phyloP scores from a whole-genome alignment of 176 grass and related monocot genomes.

The Rhipidocladum racemiflorum region DNA sequence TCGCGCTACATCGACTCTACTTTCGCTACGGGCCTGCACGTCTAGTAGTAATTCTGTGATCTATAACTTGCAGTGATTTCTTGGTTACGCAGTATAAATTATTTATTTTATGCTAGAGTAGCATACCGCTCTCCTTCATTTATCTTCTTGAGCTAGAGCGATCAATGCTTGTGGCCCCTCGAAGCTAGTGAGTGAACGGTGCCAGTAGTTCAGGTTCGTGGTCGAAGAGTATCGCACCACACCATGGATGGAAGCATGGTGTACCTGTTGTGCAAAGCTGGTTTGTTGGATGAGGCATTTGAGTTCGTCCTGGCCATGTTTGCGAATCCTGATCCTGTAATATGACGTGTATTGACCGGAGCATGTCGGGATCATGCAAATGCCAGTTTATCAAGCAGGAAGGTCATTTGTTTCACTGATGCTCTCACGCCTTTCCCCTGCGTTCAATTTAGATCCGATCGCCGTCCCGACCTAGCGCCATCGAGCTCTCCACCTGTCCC shows the following conservation, averaged over 20 bases:
- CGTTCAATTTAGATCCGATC: too few species aligned
- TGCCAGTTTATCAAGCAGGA: constrained; percentile 34
- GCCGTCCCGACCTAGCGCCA: too few species aligned
- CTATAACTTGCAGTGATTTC: too few species aligned
- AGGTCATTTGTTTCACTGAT: too few species aligned
- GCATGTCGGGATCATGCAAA: constrained; percentile 49
- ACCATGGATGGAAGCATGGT: constrained; percentile 63
- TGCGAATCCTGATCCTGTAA: constrained; percentile 50
- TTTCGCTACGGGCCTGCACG: too few species aligned
- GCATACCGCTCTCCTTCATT: too few species aligned
- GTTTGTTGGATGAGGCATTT: constrained; percentile 33
- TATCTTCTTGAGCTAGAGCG: constrained; percentile 24
- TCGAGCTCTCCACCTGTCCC: too few species aligned
- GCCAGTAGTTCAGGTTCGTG: constrained; percentile 39
- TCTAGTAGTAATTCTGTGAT: too few species aligned
- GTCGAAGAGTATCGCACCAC: constrained; percentile 37
- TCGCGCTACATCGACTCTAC: too few species aligned
- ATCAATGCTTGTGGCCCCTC: constrained; percentile 52
- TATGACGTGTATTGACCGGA: constrained; percentile 52
- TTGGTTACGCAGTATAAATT: too few species aligned
- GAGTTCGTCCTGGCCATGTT: constrained; percentile 46
- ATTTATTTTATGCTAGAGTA: too few species aligned
- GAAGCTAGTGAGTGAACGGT: constrained; percentile 32
- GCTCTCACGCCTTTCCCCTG: too few species aligned
- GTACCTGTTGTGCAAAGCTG: constrained; percentile 48